Evolutionary conservation across 1,284 basidiomycete genomes (phyloP).

Genomic region (Cryptococcus sp.): DNA sequence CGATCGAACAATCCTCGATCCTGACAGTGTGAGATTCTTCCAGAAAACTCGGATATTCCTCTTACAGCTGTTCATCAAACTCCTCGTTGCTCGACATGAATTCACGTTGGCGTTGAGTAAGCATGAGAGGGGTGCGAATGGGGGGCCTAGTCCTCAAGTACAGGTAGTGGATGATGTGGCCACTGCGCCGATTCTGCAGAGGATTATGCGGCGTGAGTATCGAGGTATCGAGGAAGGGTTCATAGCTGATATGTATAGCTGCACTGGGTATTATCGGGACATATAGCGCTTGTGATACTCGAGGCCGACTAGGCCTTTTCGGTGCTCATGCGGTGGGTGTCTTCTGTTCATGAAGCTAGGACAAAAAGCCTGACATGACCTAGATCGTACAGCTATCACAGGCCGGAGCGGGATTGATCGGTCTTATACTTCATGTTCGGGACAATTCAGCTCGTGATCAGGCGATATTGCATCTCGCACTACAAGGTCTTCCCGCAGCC

Average conservation of each 20-base stretch:
- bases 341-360: neutral
- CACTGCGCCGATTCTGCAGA: constrained; percentile 10
- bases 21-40: constrained; percentile 32
- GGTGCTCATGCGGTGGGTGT: constrained; percentile 29
- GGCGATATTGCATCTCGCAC: constrained; percentile 17
- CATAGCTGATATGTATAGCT: constrained; percentile 5
- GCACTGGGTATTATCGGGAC: constrained; percentile 33
- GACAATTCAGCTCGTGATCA: constrained; percentile 3
- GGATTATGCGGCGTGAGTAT: constrained; percentile 23
- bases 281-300: constrained; percentile 27
- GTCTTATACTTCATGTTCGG: constrained; percentile 20
- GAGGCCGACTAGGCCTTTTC: constrained; percentile 29
- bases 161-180: constrained; percentile 10
- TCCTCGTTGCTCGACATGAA: constrained; percentile 25
- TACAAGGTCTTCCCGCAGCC: constrained; percentile 26
- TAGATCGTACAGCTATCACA: constrained; percentile 33
- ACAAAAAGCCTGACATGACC: neutral
- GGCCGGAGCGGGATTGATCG: constrained; percentile 30
- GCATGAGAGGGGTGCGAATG: neutral
- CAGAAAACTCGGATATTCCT: constrained; percentile 31
- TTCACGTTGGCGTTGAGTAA: constrained; percentile 21
- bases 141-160: neutral
- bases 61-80: constrained; percentile 27
- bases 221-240: neutral
- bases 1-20: constrained; percentile 24